Evolutionary conservation across 306 rosid species (phyloP), one percentile per base, ranked within the genome.

Genomic region (Malus asiatica): DNA sequence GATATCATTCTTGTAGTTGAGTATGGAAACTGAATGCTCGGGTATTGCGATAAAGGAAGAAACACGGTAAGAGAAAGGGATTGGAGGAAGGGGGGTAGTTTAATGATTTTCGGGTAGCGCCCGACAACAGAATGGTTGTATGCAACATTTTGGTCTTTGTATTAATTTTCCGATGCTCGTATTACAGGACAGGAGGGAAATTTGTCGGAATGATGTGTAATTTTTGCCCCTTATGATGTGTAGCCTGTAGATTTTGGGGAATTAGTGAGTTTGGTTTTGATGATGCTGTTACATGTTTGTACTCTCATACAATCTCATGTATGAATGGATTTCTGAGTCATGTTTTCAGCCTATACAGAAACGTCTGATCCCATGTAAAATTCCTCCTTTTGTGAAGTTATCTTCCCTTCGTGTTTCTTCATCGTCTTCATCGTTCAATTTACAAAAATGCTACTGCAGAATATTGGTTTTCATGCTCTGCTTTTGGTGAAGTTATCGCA

Each of bases 331-430:
- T 85, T 87, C 85, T 66, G 89, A 85, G 88, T 83, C 80, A 66
- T 83, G 91, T 76, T 85, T 88, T 87, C 90, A 84, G 89, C 96
- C 78, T 83, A 87, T 85, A 85, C 91, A 70, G 27, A 76, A 27
- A 71, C 9, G 81, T 88, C 82, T 83, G 77, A 29, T 81, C 61
- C 74, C 55, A 6, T 75, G 69, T 42, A 57, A 46, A 52, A 25
- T 59, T 55, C 52, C 58, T n/a, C 29, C 53, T 57, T 55, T 57
- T 40, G 33, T 22, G 38, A 40, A 40, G 57, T 5, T 42, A 60
- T 16, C 9, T 42, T 73, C 38, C 27, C 40, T 15, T 23, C 27
- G 22, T 3, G 2, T 35, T 33, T 59, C 35, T 7, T 53, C 64
- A 23, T 58, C 40, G 14, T n/a, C 45, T 19, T 22, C 14, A 2